Percentiles rank a stretch among this genome's conserved stretches.
phyloP scores from a whole-genome alignment of 192 early-diverging fungal species.

The Backusella liffmaniae region DNA sequence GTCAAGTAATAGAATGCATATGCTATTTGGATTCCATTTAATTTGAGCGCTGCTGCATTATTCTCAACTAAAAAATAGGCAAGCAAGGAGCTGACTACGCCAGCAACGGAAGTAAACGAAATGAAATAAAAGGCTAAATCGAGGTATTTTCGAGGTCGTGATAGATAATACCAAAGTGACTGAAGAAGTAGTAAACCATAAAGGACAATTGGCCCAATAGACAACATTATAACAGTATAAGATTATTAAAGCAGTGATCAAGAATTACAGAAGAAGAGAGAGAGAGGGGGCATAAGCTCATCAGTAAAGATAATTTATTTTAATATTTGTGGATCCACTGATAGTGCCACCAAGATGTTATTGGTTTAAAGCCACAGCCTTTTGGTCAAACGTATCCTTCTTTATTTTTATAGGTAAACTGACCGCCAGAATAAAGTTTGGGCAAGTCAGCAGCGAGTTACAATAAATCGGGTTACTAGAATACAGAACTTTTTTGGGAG shows the following conservation, averaged over 20 bases:
- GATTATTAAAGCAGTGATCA: too few relatives aligned
- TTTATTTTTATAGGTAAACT: too few relatives aligned
- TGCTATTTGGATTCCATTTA: neutral
- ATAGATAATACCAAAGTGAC: neutral
- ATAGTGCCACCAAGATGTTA: neutral
- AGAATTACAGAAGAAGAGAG: neutral
- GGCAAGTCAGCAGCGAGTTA: neutral
- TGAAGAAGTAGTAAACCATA: neutral
- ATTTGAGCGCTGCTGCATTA: neutral
- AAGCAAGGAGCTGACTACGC: neutral
- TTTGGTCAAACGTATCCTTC: neutral
- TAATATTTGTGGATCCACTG: neutral
- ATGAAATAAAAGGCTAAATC: neutral
- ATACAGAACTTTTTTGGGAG: neutral
- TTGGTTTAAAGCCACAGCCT: neutral
- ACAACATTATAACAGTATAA: neutral
- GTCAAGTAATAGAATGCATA: neutral
- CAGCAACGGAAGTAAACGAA: neutral
- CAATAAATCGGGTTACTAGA: neutral
- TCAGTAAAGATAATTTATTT: neutral
- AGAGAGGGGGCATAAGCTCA: neutral
- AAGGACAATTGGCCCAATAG: neutral
- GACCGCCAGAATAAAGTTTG: neutral
- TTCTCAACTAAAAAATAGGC: neutral
- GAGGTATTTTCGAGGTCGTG: neutral